phyloP scores from a whole-genome alignment of 2,329 filamentous ascomycete species.

The Claviceps sp. region DNA sequence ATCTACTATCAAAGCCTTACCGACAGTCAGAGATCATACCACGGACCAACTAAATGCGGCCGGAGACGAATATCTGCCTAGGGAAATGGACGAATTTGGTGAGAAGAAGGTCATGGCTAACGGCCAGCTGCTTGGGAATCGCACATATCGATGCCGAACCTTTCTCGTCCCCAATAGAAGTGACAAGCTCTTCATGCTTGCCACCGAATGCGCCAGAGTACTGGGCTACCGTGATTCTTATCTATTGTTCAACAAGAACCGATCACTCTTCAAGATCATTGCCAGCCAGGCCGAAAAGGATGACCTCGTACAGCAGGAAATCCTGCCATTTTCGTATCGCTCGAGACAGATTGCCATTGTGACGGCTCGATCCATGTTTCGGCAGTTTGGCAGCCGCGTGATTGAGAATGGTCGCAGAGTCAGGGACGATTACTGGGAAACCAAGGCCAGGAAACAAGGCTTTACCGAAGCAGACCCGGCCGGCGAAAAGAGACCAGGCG shows the following conservation, averaged over 20 bases:
- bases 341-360: slow-evolving; percentile 98
- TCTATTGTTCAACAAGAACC: slow-evolving; percentile 94
- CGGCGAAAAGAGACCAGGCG: slow-evolving; percentile 89
- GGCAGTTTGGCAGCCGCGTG: slow-evolving; percentile 90
- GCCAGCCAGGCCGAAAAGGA: slow-evolving; percentile 93
- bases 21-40: slow-evolving; percentile 91
- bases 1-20: slow-evolving; percentile 79
- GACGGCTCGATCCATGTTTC: slow-evolving; percentile 94
- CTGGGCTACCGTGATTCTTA: slow-evolving; percentile 96
- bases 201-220: slow-evolving; percentile 90
- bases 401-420: slow-evolving; percentile 83
- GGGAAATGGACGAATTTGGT: slow-evolving; percentile 83
- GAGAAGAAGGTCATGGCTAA: slow-evolving; percentile 85
- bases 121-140: slow-evolving; percentile 67
- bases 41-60: slow-evolving; percentile 85
- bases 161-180: slow-evolving; percentile 85
- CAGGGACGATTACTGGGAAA: slow-evolving; percentile 97
- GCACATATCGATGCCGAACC: slow-evolving; percentile 84
- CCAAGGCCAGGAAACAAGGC: slow-evolving; percentile 90
- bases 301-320: slow-evolving; percentile 86
- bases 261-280: slow-evolving; percentile 94
- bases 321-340: slow-evolving; percentile 90
- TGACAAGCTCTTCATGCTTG: slow-evolving; percentile 95
- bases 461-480: slow-evolving; percentile 95
- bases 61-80: slow-evolving; percentile 87